These are phyloP conservation scores for Tanozyma kutaoensis DNA, from an alignment of 805 yeast genomes.

Conservation along the genomic window DNA sequence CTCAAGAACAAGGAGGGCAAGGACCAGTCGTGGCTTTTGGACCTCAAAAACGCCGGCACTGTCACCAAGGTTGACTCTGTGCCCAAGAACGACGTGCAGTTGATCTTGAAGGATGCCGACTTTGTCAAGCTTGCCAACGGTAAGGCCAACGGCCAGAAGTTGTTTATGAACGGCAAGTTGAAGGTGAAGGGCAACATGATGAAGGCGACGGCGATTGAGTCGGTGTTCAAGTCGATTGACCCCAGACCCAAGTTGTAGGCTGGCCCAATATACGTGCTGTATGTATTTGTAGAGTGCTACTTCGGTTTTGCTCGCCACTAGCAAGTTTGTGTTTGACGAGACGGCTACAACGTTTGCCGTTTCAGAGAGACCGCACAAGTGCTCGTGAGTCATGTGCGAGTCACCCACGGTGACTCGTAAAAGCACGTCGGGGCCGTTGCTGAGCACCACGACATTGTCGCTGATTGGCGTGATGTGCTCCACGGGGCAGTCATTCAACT, in stretches of 20 bases:
- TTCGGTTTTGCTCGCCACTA: no score
- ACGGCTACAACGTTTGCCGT: no score
- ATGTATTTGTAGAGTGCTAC: no score
- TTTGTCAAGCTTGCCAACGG: constrained; percentile 62
- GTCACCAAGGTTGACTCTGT: constrained; percentile 20
- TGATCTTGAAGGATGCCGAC: constrained; percentile 53
- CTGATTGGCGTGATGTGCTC: no score
- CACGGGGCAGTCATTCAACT: no score
- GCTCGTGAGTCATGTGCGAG: no score
- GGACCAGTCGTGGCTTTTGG: constrained; percentile 52
- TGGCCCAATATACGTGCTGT: no score
- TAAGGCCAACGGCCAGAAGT: constrained; percentile 73
- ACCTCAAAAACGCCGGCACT: constrained; percentile 48
- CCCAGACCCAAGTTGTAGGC: constrained; percentile 30
- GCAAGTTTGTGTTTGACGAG: no score
- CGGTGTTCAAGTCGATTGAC: constrained; percentile 41
- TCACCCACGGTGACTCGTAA: no score
- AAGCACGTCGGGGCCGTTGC: no score
- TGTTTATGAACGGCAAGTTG: constrained; percentile 74
- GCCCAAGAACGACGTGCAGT: constrained; percentile 46
- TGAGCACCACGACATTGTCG: no score
- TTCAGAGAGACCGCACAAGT: no score
- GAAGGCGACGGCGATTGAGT: constrained; percentile 74
- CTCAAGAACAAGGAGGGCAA: constrained; percentile 50
- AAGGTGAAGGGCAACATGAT: constrained; percentile 83